Evolutionary conservation across 306 rosid species (phyloP), one percentile per base, ranked within the genome.

Genomic region (Prunus mume): DNA sequence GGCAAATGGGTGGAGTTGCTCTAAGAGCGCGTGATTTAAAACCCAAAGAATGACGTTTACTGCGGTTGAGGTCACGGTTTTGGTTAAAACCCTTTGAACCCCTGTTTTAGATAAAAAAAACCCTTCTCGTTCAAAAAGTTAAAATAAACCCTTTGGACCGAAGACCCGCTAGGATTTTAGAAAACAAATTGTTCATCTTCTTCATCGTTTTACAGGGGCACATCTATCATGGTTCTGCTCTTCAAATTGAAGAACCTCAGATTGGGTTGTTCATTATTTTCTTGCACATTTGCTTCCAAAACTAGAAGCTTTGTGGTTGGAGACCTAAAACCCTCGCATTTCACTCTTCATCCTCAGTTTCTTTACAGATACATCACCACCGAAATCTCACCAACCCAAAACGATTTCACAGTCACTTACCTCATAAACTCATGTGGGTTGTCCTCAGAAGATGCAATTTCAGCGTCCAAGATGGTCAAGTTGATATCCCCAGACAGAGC

Each of bases 361-460:
- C 45, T 62, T 25, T 30, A 6, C 67, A 62, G 45, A 62, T 15
- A 15, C 19, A 14, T 15, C 45, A 62, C 67, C 67, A 5, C 67
- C 14, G 43, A 30, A n/a, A 41, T 30, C 58, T 58, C 71, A 46
- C 32, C 32, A 13, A 41, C 12, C 18, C 69, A 14, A 61, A 51
- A 32, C 52, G 54, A 56, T 57, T 80, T 73, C 24, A 69, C 74
- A 0, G 82, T 72, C 43, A 80, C 73, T 30, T 80, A 80, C 54
- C 84, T 84, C 34, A 55, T 75, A 6, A 69, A 80, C 7, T 77
- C 82, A 38, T 63, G 64, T 24, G 86, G 80, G 34, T 72, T 84
- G 34, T 78, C 87, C 17, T 46, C 73, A 9, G 20, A 80, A 64
- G 27, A 15, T 15, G 76, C 81, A 27, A 8, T 61, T 4, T 22